Base-by-base conservation (phyloP, 768 basidiomycete species). In the Fibroporia radiculosa region DNA sequence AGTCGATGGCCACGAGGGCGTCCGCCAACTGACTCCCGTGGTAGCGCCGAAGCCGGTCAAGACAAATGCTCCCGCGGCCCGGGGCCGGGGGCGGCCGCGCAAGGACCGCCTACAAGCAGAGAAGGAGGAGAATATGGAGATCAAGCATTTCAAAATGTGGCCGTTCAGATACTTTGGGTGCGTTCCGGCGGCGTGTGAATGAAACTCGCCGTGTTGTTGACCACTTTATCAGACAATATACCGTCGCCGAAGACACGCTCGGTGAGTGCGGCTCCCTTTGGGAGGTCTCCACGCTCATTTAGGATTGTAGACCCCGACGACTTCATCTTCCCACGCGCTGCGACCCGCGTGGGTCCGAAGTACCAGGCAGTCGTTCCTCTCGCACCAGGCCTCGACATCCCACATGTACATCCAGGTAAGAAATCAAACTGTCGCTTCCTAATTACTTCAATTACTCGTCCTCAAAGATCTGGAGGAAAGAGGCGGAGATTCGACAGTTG, bases 111-210 rank as follows among this genome's bases (percentile, higher is more conserved):
- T 63, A 35, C 75, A 81, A 44, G 81, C 83, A 2, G 86, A 90
- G 56, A 78, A 77, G 54, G 86, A 87, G 62, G 84, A 85, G 63
- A 84, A 74, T 49, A 66, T 83, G 46, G 74, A 80, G 18, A 80
- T 89, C 48, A 90, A 85, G 57, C 84, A 89, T 64, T 92, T 77
- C 68, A 89, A 83, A 62, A 83, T 83, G 81, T 93, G 85, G 89
- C 88, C 82, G 3, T 96, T 93, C 67, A 75, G 96, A 45, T 99
- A 99, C 67, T 98, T 98, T 63, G 93, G 93, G 93, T 93, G 62
- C 64, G 85, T 34, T 18, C 36, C n/a, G 27, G 35, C 29, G n/a
- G 19, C 22, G 40, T 22, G 26, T n/a, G n/a, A n/a, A n/a, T n/a
- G n/a, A n/a, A n/a, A n/a, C n/a, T n/a, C n/a, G n/a, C n/a, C n/a